Evolutionary conservation across 2,329 filamentous ascomycete species (phyloP).

Genomic region (Alternaria infectoria): DNA sequence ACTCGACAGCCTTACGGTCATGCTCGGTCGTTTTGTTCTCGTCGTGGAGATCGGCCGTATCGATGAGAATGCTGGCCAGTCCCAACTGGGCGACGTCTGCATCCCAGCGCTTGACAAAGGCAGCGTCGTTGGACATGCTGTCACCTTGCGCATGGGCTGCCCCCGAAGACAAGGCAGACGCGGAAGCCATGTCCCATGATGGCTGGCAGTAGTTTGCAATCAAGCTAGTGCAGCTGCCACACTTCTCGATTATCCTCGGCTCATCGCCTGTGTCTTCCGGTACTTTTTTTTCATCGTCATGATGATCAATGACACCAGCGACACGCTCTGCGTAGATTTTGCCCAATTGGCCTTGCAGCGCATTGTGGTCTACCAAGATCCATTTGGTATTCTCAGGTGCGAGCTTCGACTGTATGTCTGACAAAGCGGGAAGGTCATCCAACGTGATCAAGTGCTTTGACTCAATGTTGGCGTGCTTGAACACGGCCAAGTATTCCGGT

Average conservation of each 20-base stretch:
- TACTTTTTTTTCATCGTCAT: slow-evolving; percentile 71
- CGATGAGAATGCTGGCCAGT: slow-evolving; percentile 74
- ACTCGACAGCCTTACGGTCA: slow-evolving; percentile 64
- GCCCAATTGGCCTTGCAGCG: slow-evolving; percentile 67
- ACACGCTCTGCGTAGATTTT: slow-evolving; percentile 61
- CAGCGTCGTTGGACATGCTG: slow-evolving; percentile 36
- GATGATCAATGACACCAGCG: slow-evolving; percentile 76
- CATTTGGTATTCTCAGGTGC: slow-evolving; percentile 66
- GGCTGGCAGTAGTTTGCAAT: slow-evolving; percentile 66
- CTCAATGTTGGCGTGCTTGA: slow-evolving; percentile 65
- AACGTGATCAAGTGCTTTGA: slow-evolving; percentile 70
- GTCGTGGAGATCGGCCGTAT: slow-evolving; percentile 69
- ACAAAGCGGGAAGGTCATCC: slow-evolving; percentile 62
- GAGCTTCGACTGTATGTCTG: slow-evolving; percentile 56
- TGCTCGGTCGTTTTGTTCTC: slow-evolving; percentile 67
- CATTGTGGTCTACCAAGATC: slow-evolving; percentile 83
- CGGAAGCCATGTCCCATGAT: slow-evolving; percentile 62
- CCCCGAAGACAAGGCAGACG: slow-evolving; percentile 49
- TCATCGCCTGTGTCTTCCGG: slow-evolving; percentile 53
- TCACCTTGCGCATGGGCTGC: slow-evolving; percentile 50
- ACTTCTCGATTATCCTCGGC: slow-evolving; percentile 68
- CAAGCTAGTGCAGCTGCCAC: slow-evolving; percentile 76
- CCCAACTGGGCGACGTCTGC: slow-evolving; percentile 70
- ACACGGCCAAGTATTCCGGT: slow-evolving; percentile 72
- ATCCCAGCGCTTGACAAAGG: slow-evolving; percentile 54